These are phyloP conservation scores for Mycena rebaudengoi DNA, from an alignment of 768 basidiomycete genomes.

Conservation along the genomic window DNA sequence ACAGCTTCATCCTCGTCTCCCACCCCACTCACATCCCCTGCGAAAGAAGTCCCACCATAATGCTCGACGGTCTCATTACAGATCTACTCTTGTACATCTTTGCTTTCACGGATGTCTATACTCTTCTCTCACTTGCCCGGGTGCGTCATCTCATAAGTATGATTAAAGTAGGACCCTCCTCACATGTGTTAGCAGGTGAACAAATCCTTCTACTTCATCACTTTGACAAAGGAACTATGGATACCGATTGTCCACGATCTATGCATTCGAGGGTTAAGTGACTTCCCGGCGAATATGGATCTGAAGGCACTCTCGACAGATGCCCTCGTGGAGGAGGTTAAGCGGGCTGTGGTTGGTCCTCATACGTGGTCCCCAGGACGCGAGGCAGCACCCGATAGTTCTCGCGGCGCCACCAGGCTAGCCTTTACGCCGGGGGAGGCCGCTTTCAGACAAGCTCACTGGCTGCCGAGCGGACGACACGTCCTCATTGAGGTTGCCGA, in stretches of 20 bases:
- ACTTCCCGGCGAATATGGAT: background rate
- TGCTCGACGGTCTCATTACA: constrained; percentile 2
- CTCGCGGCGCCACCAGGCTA: background rate
- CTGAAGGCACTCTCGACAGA: background rate
- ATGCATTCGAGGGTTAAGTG: constrained; percentile 1
- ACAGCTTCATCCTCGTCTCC: too few relatives aligned
- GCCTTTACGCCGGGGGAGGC: background rate
- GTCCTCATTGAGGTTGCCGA: background rate
- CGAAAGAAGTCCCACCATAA: too few relatives aligned
- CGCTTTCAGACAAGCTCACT: background rate
- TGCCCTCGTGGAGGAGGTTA: constrained; percentile 10
- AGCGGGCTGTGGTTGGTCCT: constrained; percentile 6
- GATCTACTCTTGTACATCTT: constrained; percentile 7
- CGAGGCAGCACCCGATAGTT: background rate
- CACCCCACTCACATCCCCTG: too few relatives aligned
- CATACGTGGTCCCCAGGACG: background rate
- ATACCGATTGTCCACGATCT: constrained; percentile 8
- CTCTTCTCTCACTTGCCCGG: constrained; percentile 6
- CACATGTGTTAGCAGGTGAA: constrained; percentile 4
- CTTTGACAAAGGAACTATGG: constrained; percentile 4
- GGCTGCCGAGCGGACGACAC: constrained; percentile 2
- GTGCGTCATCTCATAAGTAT: background rate
- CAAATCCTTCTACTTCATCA: constrained; percentile 3
- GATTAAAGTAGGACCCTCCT: background rate
- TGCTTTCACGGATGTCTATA: constrained; percentile 9